A percentile compares a stretch with the other conserved stretches of the same genome.
Evolutionary conservation across 352 stramenopile species (phyloP).

Genomic region (Halophytophthora polymorphica): DNA sequence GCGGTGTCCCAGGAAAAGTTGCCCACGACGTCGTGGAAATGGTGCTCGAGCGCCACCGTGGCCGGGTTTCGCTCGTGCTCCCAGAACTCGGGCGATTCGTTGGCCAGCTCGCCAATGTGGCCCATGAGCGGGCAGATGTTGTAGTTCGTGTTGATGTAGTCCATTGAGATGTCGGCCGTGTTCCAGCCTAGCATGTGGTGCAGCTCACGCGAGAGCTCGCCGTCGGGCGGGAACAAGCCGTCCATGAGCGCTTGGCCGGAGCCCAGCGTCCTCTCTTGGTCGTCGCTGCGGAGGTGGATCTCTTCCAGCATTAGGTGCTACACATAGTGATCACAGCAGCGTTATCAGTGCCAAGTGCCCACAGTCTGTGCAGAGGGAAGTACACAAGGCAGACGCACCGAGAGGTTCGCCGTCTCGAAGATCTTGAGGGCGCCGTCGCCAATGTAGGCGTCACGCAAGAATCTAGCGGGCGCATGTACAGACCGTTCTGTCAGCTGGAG

Average conservation of each 20-base stretch:
- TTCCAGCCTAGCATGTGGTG: conserved; percentile 75
- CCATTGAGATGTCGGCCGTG: conserved; percentile 67
- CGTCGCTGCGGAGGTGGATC: conserved; percentile 82
- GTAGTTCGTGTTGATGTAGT: conserved; percentile 80
- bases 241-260: conserved; percentile 83
- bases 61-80: conserved; percentile 41
- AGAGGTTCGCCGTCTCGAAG: conserved; percentile 61
- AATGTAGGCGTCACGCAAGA: conserved; percentile 71
- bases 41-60: conserved; percentile 45
- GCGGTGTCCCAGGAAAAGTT: conserved; percentile 79
- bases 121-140: conserved; percentile 77
- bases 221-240: conserved; percentile 68
- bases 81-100: conserved; percentile 51
- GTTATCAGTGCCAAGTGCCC: background rate
- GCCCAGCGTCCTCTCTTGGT: conserved; percentile 79
- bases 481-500: background rate
- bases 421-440: conserved; percentile 67
- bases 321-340: background rate
- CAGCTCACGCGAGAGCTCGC: conserved; percentile 37
- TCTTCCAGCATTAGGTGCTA: conserved; percentile 43
- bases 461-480: conserved; percentile 20
- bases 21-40: conserved; percentile 63
- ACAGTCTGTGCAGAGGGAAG: background rate
- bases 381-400: conserved; percentile 29
- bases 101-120: conserved; percentile 62